Evolutionary conservation across 2,329 filamentous ascomycete species (phyloP), one percentile per base, ranked within the genome.

Genomic region (Stagonosporopsis cucurbitacearum): DNA sequence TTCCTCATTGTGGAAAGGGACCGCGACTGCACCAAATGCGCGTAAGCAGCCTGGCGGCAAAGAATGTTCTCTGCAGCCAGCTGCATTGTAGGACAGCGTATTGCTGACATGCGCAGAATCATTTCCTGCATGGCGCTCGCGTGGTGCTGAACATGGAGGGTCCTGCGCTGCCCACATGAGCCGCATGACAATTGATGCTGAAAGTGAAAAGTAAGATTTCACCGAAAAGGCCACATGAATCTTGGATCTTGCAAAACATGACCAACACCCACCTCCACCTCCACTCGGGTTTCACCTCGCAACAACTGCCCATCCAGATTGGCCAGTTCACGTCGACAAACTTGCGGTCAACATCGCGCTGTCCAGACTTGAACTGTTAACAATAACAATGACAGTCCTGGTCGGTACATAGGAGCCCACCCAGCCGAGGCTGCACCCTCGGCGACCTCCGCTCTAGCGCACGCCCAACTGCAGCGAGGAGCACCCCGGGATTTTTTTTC

Each of bases 61-160:
- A 15, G n/a, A 19, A 28, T 12, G 4, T 26, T 37, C 26, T n/a
- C 41, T 50, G 43, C 37, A 41, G 25, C 25, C 26, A 25, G 13
- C 41, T 48, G 48, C 43, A 51, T n/a, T 23, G 23, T 36, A 25
- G 36, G 47, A 41, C 42, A 50, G 23, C 47, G 30, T 48, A 32
- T 32, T 40, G 42, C 20, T 33, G 32, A 39, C 42, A 47, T 56
- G 53, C 53, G 53, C 53, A 56, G 30, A 56, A 56, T 51, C 42
- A 48, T 56, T 42, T 39, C 53, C 36, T 48, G 53, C 53, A 56
- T 56, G 53, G 39, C n/a, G n/a, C 46, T 46, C 47, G 36, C 47
- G 42, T 54, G 44, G 37, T 50, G 47, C 37, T 15, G 36, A 33
- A 43, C 53, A 56, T 51, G 53, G 53, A 51, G 51, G 36, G 51